A percentile compares a stretch with the other conserved stretches of the same genome.
Conservation (phyloP, 805 yeast genomes). For the Teunomyces barrocoloradensis region DNA sequence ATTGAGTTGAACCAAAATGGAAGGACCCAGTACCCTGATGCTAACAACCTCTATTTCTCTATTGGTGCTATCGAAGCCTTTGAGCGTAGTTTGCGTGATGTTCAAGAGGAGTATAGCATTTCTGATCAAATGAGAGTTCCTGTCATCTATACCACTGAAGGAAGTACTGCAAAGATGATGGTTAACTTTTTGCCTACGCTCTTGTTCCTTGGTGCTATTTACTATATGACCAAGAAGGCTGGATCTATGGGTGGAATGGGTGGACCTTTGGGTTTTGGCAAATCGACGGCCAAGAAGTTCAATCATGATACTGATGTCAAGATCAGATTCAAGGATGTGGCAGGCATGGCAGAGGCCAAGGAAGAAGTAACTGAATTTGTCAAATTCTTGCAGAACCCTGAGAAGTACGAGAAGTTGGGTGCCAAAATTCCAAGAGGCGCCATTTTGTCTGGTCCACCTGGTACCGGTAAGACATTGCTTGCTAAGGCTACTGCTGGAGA, state of each 20-base stretch:
- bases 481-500: slow-evolving; percentile 99
- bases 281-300: slow-evolving; percentile 86
- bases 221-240: slow-evolving; percentile 73
- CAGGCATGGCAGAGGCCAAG: slow-evolving; percentile 96
- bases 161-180: slow-evolving; percentile 59
- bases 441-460: slow-evolving; percentile 96
- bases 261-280: slow-evolving; percentile 81
- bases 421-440: slow-evolving; percentile 99
- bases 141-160: slow-evolving; percentile 72
- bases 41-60: slow-evolving; percentile 50
- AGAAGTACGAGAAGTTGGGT: slow-evolving; percentile 86
- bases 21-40: slow-evolving; percentile 41
- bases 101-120: slow-evolving; percentile 67
- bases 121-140: slow-evolving; percentile 71
- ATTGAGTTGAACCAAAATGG: slow-evolving; percentile 66
- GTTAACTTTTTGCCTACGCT: slow-evolving; percentile 86
- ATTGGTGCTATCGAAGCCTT: slow-evolving; percentile 89
- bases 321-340: slow-evolving; percentile 89
- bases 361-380: slow-evolving; percentile 98
- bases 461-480: slow-evolving; percentile 95
- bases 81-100: slow-evolving; percentile 72
- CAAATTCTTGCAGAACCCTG: slow-evolving; percentile 84
- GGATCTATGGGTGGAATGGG: slow-evolving; percentile 72
- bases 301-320: slow-evolving; percentile 90
- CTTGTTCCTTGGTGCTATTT: slow-evolving; percentile 82